Evolutionary conservation across 2,329 filamentous ascomycete species (phyloP), one percentile per base, ranked within the genome.

Genomic region (Calonectria naviculata): DNA sequence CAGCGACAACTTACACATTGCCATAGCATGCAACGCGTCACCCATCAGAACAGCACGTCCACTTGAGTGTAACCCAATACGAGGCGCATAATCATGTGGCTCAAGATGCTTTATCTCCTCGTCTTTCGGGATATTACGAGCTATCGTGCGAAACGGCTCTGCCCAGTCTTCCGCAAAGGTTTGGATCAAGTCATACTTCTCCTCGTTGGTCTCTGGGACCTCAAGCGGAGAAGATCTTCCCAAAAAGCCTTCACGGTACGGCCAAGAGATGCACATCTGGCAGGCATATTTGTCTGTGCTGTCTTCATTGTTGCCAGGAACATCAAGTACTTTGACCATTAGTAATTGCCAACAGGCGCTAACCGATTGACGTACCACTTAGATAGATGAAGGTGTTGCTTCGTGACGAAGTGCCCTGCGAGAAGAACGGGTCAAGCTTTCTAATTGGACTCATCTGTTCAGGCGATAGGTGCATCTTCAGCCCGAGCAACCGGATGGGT

Each of bases 1-100:
- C 8, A 15, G 10, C 17, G 3, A 5, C 0, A 1, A 79, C 87
- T 79, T 84, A 90, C 88, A 90, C 89, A 90, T 90, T 0, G 87
- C 86, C 89, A 91, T 91, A 0, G 87, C 84, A 77, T 91, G 89
- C 4, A 89, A 82, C 0, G 89, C 86, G 77, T 91, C 89, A 0
- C 89, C 89, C 68, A 89, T 82, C 1, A 91, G 73, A 0, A 87
- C 83, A 0, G 84, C 85, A 2, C 83, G 81, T 0, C 86, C 86
- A 8, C 78, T 80, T 0, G 82, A 80, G 52, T 82, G 84, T 6
- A 84, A 67, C 1, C 78, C 80, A 4, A 73, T 76, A 1, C 82
- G 80, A 1, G 86, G 87, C 1, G 84, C 79, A 80, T 87, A 88
- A 76, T 90, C 88, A 34, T 86, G 83, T 5, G 89, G 78, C 12